A percentile compares a stretch with the other conserved stretches of the same genome.
Conservation (phyloP, 148 eudicot species). For the Mesembryanthemum crystallinum region DNA sequence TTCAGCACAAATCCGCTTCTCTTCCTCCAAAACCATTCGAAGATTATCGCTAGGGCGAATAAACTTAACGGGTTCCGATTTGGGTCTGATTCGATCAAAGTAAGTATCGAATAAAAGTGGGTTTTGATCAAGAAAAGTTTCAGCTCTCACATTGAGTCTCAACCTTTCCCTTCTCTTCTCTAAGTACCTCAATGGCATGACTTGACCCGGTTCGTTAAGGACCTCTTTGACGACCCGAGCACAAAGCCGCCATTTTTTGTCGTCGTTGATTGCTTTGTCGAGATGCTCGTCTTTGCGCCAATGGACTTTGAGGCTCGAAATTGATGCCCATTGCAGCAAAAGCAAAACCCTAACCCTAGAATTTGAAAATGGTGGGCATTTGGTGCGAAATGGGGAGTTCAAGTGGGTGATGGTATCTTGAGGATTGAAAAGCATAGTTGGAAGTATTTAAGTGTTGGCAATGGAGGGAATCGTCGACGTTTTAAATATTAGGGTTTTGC, state of each 20-base stretch:
- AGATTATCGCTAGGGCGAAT: slow-evolving; percentile 46
- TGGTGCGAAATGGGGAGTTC: slow-evolving; percentile 13
- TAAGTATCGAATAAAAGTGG: slow-evolving; percentile 65
- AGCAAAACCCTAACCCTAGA: slow-evolving; percentile 30
- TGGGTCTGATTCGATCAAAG: slow-evolving; percentile 60
- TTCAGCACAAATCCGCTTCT: slow-evolving; percentile 35
- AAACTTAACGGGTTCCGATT: slow-evolving; percentile 52
- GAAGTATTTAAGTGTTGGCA: background rate
- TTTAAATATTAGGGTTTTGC: too few relatives aligned
- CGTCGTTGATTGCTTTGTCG: slow-evolving; percentile 60
- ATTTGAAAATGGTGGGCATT: slow-evolving; percentile 18
- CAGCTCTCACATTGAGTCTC: slow-evolving; percentile 39
- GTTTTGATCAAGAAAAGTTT: slow-evolving; percentile 49
- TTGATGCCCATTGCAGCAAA: slow-evolving; percentile 42
- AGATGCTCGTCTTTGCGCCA: slow-evolving; percentile 74
- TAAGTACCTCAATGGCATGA: slow-evolving; percentile 56
- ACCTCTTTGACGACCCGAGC: slow-evolving; percentile 70
- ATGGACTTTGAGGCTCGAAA: slow-evolving; percentile 65
- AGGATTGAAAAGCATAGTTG: background rate
- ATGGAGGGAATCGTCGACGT: too few relatives aligned
- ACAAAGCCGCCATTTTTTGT: slow-evolving; percentile 59
- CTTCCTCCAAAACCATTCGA: slow-evolving; percentile 42
- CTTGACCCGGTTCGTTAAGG: slow-evolving; percentile 66
- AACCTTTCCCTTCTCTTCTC: slow-evolving; percentile 62
- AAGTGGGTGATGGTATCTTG: background rate